These are phyloP conservation scores for Farysia itapuensis DNA, from an alignment of 1,284 basidiomycete genomes.

Conservation along the genomic window DNA sequence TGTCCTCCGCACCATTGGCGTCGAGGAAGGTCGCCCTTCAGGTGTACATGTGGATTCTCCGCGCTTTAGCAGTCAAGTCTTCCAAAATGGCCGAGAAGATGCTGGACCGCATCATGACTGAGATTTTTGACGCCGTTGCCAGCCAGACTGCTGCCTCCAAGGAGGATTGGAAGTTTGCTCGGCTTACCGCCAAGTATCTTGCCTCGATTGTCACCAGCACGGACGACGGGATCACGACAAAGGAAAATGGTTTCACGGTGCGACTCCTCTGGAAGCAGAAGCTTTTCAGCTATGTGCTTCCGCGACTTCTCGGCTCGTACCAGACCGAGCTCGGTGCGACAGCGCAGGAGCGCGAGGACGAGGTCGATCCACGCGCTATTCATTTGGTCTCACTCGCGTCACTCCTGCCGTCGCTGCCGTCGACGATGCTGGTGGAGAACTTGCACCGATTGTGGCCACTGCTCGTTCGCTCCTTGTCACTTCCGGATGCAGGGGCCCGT, in stretches of 20 bases:
- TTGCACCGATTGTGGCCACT: slow-evolving; percentile 76
- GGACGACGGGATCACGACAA: slow-evolving; percentile 38
- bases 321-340: background rate
- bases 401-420: slow-evolving; percentile 78
- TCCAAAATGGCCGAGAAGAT: slow-evolving; percentile 33
- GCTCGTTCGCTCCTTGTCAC: slow-evolving; percentile 77
- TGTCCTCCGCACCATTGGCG: background rate
- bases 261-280: slow-evolving; percentile 71
- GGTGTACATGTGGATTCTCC: slow-evolving; percentile 47
- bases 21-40: slow-evolving; percentile 18
- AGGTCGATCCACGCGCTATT: slow-evolving; percentile 65
- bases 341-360: background rate
- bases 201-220: slow-evolving; percentile 19
- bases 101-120: slow-evolving; percentile 33
- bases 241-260: slow-evolving; percentile 46
- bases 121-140: slow-evolving; percentile 33
- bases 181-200: slow-evolving; percentile 14
- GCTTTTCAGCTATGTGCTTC: slow-evolving; percentile 74
- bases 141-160: background rate
- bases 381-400: slow-evolving; percentile 82
- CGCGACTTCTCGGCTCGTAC: slow-evolving; percentile 67
- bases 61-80: slow-evolving; percentile 1
- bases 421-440: slow-evolving; percentile 60
- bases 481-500: slow-evolving; percentile 74
- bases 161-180: slow-evolving; percentile 23